Percentiles rank a stretch among this genome's conserved stretches.
phyloP scores from a whole-genome alignment of 2,329 filamentous ascomycete genomes.

The Corniculantispora saksenae region DNA sequence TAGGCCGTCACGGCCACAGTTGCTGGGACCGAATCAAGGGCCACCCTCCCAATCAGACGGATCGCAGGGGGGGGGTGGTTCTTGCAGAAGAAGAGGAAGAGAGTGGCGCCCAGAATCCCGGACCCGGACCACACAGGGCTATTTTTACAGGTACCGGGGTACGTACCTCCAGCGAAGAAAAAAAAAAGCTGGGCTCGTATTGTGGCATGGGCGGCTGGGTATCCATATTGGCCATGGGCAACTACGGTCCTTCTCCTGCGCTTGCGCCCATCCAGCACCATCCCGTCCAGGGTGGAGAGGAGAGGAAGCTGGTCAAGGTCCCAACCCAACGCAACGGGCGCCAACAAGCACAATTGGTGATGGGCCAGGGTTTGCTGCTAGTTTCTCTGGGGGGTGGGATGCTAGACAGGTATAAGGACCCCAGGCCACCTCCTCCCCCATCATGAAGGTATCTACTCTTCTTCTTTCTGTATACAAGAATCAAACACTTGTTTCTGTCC shows the following conservation, averaged over 20 bases:
- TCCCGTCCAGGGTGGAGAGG: not conserved
- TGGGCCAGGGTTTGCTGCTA: not conserved
- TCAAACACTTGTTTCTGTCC: not conserved
- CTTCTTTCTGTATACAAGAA: not conserved
- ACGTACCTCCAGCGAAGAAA: too few relatives aligned
- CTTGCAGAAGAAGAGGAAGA: not conserved
- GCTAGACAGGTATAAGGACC: slow-evolving; percentile 16
- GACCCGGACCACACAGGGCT: slow-evolving; percentile 2
- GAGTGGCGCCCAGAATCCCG: not conserved
- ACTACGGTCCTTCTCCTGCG: too few relatives aligned
- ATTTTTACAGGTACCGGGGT: slow-evolving; percentile 5
- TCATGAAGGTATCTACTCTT: not conserved
- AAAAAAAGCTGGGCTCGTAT: slow-evolving; percentile 13
- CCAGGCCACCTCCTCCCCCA: slow-evolving; percentile 6
- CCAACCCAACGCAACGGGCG: slow-evolving; percentile 3
- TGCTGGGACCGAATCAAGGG: not conserved
- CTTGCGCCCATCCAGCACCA: too few relatives aligned
- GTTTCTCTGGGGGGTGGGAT: too few relatives aligned
- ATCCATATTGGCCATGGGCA: slow-evolving; percentile 7
- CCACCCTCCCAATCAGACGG: slow-evolving; percentile 12
- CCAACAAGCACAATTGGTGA: slow-evolving; percentile 9
- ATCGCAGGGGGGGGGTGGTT: slow-evolving; percentile 5
- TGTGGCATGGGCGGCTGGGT: slow-evolving; percentile 14
- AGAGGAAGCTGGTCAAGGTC: not conserved
- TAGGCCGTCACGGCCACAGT: not conserved